Evolutionary conservation across 208 protist species (phyloP), one percentile per base, ranked within the genome.

Genomic region (Acanthamoeba triangularis): DNA sequence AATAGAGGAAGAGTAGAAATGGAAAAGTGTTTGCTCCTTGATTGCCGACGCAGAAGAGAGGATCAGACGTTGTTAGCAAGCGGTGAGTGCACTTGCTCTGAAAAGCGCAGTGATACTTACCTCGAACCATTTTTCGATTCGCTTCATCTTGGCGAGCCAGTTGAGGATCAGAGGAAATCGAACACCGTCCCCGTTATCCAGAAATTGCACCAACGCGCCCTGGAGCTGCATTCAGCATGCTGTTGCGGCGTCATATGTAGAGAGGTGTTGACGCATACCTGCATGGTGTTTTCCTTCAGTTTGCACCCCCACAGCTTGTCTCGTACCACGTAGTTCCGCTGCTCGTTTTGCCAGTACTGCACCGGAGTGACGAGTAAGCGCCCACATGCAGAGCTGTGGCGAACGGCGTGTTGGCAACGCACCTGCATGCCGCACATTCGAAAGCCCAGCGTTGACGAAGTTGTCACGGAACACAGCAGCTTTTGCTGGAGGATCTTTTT

Each of bases 91-190:
- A 74, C 41, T 44, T 44, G 41, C 41, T 44, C 41, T 1, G 41
- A 44, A 4, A 1, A 44, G 41, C 33, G 33, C 16, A 33, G 65
- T 67, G 23, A 16, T 23, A 23, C 61, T 30, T 67, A 80, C 69
- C 80, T 88, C 80, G 44, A 88, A 88, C 80, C 80, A 88, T 41
- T 88, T 88, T 61, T 88, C 80, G 52, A 88, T 54, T 63, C 35
- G 44, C 25, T 63, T 88, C 80, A 88, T 8, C 80, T 88, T 88
- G 16, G 44, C 41, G 10, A 88, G 80, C 80, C 80, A 88, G 80
- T 54, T 54, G 47, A 54, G 14, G n/a, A 88, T 88, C 44, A 88
- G 44, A 18, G 44, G 49, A 23, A 88, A 88, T 10, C 80, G 80
- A 33, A 88, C 80, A 7, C 52, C 80, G 30, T 88, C 23, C 28